Evolutionary conservation across 2,329 filamentous ascomycete genomes (phyloP).

Genomic region (Xylaria hypoxylon): DNA sequence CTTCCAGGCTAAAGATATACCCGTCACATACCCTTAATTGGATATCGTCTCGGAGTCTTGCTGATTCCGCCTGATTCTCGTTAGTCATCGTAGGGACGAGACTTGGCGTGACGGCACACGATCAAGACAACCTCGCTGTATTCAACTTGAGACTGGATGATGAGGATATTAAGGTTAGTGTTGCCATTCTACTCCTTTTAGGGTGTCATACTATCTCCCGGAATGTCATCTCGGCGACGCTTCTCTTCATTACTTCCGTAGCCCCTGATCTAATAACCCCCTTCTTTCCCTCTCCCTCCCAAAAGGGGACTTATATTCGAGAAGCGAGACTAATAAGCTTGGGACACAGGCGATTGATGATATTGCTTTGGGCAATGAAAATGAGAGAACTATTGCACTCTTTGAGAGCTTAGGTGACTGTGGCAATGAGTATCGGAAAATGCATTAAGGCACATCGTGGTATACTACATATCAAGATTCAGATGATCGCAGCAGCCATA

Average conservation of each 20-base stretch:
- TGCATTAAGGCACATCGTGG: slow-evolving; percentile 36
- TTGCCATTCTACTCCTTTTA: too few relatives aligned
- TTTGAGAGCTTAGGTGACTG: slow-evolving; percentile 50
- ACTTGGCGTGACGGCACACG: slow-evolving; percentile 48
- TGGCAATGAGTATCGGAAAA: slow-evolving; percentile 51
- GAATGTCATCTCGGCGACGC: too few relatives aligned
- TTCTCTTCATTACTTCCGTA: not conserved
- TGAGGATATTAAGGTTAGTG: slow-evolving; percentile 41
- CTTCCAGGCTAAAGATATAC: not conserved
- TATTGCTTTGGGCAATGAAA: slow-evolving; percentile 39
- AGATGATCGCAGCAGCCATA: too few relatives aligned
- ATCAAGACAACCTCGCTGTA: slow-evolving; percentile 46
- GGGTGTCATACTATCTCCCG: not conserved
- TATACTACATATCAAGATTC: not conserved
- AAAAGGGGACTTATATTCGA: not conserved
- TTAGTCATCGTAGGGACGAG: slow-evolving; percentile 51
- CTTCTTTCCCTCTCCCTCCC: too few relatives aligned
- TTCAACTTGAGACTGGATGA: slow-evolving; percentile 46
- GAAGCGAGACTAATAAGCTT: slow-evolving; percentile 6
- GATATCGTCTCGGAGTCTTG: not conserved
- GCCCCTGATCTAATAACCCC: too few relatives aligned
- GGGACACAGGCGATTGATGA: slow-evolving; percentile 42
- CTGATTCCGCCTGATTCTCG: slow-evolving; percentile 7
- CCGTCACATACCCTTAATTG: too few relatives aligned
- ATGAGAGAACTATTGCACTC: slow-evolving; percentile 39